These are phyloP conservation scores for Schizochytrium sp. DNA, from an alignment of 108 stramenopile species.

Conservation along the genomic window DNA sequence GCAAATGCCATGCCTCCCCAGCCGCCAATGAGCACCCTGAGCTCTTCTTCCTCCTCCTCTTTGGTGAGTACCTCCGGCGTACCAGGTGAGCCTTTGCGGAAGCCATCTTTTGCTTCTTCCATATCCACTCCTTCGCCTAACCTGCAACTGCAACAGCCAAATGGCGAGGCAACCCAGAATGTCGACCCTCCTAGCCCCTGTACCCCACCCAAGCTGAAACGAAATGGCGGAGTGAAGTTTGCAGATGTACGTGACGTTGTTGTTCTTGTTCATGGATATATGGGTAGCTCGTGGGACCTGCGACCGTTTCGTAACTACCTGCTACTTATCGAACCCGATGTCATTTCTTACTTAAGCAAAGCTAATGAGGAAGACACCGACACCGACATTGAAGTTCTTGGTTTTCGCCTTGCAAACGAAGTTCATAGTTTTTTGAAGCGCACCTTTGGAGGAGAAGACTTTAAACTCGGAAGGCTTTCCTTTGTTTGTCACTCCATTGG, in stretches of 20 bases:
- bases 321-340: conserved; percentile 27
- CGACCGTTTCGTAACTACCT: conserved; percentile 63
- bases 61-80: no score
- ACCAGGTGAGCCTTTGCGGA: no score
- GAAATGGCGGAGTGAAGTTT: neutral
- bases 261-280: conserved; percentile 60
- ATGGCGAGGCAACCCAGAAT: neutral
- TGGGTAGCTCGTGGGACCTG: conserved; percentile 62
- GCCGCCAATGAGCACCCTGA: no score
- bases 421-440: neutral
- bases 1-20: no score
- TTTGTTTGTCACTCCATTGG: conserved; percentile 66
- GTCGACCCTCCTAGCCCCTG: neutral
- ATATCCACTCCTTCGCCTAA: neutral
- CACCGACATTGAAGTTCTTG: conserved; percentile 21
- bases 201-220: neutral
- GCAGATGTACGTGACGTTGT: conserved; percentile 52
- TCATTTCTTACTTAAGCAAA: neutral
- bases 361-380: conserved; percentile 61
- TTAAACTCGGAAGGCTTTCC: conserved; percentile 52
- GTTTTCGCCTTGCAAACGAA: conserved; percentile 54
- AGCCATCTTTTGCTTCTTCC: neutral
- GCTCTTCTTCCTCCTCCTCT: no score
- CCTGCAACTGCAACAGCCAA: neutral
- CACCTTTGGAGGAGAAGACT: neutral